Base-by-base conservation (phyloP, 2,329 filamentous ascomycete species). In the Aureobasidium pullulans region DNA sequence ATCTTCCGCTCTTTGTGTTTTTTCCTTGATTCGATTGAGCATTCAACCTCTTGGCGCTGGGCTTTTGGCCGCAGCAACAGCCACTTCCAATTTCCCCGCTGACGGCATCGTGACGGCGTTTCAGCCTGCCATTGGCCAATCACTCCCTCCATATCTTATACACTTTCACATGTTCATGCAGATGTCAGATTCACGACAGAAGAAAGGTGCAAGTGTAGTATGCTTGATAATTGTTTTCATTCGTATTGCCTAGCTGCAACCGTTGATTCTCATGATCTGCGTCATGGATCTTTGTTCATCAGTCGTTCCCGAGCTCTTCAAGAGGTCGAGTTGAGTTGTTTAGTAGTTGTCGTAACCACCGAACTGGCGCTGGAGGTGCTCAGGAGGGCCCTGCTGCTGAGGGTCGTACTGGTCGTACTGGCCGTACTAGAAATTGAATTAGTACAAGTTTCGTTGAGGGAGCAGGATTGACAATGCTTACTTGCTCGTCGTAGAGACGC, bases 321-420 rank as follows among this genome's bases (percentile, higher is more conserved):
- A 37, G 54, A 48, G 23, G 15, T 34, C 28, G 40, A 34, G 44
- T 48, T 32, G 54, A 31, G 13, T 48, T 31, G 32, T 48, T 36
- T 57, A 57, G 47, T 50, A 49, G 48, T 50, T 50, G 47, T 50
- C 44, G 50, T 64, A 57, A 52, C 60, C 64, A 43, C 62, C 66
- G 61, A 71, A 72, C 47, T 69, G 62, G 43, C 72, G 63, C 57
- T 68, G 65, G 54, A 75, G 58, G 53, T 69, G 64, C 31, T 64
- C 48, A 15, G 64, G 75, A 15, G 71, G 71, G 19, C 64, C 66
- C 53, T 74, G 71, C 64, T 75, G 69, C 66, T 75, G 72, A 15
- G 77, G 76, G 62, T 78, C 70, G 65, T 78, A 79, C 68, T 77
- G 70, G 62, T 77, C 74, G 23, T 76, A 71, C 10, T 69, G 66